phyloP scores from a whole-genome alignment of 2,329 filamentous ascomycete species.

The Sporothrix curviconia region DNA sequence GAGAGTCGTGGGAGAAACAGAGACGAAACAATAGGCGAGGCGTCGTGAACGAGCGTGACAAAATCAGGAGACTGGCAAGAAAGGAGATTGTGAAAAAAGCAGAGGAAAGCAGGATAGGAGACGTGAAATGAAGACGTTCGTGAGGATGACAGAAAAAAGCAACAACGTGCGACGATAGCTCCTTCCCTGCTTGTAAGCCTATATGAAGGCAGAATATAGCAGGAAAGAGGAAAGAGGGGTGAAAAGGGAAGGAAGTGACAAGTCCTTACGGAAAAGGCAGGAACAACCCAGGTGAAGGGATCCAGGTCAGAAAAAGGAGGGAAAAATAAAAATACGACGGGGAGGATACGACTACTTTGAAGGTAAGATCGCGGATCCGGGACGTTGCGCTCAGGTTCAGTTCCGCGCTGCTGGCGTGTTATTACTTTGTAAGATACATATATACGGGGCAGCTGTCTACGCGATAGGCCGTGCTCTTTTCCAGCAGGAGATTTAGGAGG shows the following conservation, averaged over 20 bases:
- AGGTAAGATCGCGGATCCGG: background rate
- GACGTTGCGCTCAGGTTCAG: background rate
- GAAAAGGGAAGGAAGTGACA: background rate
- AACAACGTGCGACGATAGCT: background rate
- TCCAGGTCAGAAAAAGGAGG: background rate
- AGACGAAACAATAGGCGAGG: background rate
- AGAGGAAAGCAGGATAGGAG: background rate
- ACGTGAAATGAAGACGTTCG: slow-evolving; percentile 2
- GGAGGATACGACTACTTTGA: no score
- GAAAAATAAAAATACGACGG: background rate
- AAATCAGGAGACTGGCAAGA: background rate
- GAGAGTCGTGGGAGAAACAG: background rate
- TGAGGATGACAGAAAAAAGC: background rate
- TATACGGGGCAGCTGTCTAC: no score
- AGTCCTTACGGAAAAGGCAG: background rate
- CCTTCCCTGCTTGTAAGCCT: slow-evolving; percentile 4
- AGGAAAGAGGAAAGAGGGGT: background rate
- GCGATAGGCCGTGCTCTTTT: no score
- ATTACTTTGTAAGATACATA: no score
- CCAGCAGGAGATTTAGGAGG: no score
- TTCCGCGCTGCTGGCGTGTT: no score
- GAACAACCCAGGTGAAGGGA: background rate
- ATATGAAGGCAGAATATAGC: slow-evolving; percentile 1
- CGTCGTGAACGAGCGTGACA: no score
- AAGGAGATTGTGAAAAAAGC: background rate